Conservation (phyloP, 163 green algal species). For the Smithsoniella earleae region DNA sequence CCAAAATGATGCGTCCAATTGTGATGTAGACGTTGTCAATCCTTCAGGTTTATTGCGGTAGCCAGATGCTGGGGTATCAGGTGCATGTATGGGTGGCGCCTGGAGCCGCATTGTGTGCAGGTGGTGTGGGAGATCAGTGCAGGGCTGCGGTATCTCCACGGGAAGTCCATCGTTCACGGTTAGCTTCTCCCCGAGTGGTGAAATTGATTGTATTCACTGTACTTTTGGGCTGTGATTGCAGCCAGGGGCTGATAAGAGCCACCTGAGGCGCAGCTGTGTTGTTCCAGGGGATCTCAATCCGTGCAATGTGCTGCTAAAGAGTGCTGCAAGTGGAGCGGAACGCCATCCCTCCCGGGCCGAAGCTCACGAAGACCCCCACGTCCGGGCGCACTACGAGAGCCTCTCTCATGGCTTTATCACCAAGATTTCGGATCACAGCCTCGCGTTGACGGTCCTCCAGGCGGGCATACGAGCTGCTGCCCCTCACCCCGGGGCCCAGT, state of each 20-base stretch:
- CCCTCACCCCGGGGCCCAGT: not conserved
- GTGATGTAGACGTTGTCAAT: too few species aligned
- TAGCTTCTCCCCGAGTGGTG: not conserved
- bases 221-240: not conserved
- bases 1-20: not conserved
- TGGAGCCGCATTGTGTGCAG: not conserved
- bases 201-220: not conserved
- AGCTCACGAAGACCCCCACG: not conserved
- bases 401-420: constrained; percentile 17
- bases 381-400: not conserved
- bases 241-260: not conserved
- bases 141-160: not conserved
- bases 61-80: not conserved
- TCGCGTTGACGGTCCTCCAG: not conserved
- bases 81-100: not conserved
- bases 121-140: constrained; percentile 3
- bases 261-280: not conserved
- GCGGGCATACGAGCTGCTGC: not conserved
- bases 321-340: not conserved
- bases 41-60: too few species aligned
- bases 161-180: not conserved
- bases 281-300: constrained; percentile 8
- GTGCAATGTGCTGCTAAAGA: constrained; percentile 21
- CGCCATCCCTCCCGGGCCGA: not conserved
- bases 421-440: not conserved